Percentiles rank a stretch among this genome's conserved stretches.
Evolutionary conservation across 2,329 filamentous ascomycete species (phyloP).

Genomic region (Alternaria infectoria): DNA sequence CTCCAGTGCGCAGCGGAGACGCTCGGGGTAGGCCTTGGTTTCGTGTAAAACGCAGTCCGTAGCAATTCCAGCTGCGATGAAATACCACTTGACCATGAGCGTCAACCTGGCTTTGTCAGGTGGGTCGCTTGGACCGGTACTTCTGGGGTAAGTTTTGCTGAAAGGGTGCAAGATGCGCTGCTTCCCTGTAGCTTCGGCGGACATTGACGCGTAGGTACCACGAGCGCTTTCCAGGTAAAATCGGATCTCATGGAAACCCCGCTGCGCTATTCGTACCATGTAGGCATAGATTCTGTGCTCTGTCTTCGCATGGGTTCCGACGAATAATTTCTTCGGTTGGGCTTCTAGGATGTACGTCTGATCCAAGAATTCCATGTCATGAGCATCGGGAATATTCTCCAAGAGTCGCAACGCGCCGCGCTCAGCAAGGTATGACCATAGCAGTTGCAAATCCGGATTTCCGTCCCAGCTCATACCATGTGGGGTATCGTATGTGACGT

Average conservation of each 20-base stretch:
- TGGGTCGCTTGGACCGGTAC: neutral
- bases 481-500: neutral
- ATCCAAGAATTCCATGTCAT: conserved; percentile 11
- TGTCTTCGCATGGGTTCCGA: conserved; percentile 7
- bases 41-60: conserved; percentile 13
- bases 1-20: conserved; percentile 7
- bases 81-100: conserved; percentile 16
- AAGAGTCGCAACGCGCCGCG: conserved; percentile 10
- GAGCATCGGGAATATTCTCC: conserved; percentile 11
- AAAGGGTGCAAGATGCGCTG: conserved; percentile 19
- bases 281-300: conserved; percentile 16
- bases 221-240: conserved; percentile 4
- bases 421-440: conserved; percentile 6
- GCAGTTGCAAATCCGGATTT: conserved; percentile 2
- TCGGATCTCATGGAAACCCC: conserved; percentile 9
- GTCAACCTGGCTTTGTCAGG: conserved; percentile 6
- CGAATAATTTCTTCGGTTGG: conserved; percentile 14
- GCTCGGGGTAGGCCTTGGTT: conserved; percentile 14
- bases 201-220: neutral
- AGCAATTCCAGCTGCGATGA: conserved; percentile 19
- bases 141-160: conserved; percentile 13
- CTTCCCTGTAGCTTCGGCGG: conserved; percentile 1
- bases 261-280: conserved; percentile 1
- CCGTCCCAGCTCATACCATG: neutral
- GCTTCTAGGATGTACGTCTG: conserved; percentile 8